Percentiles rank a stretch among this genome's conserved stretches.
Conservation (phyloP, 805 yeast species). For the Diddensiella santjacobensis region DNA sequence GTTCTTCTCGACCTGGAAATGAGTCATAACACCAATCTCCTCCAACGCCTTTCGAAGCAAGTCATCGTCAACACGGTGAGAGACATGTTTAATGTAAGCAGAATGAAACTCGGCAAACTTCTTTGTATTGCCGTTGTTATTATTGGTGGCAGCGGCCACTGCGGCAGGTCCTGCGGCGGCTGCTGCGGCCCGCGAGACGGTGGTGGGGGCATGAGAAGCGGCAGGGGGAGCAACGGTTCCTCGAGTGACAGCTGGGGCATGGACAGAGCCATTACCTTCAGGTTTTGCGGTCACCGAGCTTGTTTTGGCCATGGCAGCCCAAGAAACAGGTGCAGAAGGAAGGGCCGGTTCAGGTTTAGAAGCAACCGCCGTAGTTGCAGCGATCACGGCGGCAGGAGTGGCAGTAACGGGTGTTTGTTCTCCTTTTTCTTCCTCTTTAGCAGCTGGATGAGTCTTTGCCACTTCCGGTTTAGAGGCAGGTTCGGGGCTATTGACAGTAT, state of each 20-base stretch:
- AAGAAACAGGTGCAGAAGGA: constrained; percentile 18
- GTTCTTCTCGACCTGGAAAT: constrained; percentile 33
- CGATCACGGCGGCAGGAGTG: neutral
- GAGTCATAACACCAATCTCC: constrained; percentile 32
- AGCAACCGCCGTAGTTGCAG: neutral
- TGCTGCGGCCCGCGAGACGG: constrained; percentile 15
- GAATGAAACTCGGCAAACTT: constrained; percentile 29
- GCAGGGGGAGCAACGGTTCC: constrained; percentile 10
- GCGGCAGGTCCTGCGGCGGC: constrained; percentile 14
- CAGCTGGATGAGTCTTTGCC: neutral
- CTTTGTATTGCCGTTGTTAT: constrained; percentile 4
- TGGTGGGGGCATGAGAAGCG: constrained; percentile 13
- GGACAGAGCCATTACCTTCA: constrained; percentile 15
- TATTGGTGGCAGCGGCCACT: constrained; percentile 10
- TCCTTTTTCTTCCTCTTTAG: neutral
- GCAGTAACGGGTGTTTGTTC: neutral
- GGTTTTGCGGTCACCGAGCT: constrained; percentile 9
- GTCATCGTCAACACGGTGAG: constrained; percentile 26
- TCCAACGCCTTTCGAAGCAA: constrained; percentile 30
- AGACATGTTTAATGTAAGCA: constrained; percentile 36
- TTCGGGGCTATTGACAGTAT: neutral
- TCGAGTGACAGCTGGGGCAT: constrained; percentile 17
- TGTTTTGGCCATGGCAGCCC: constrained; percentile 18
- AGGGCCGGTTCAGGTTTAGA: constrained; percentile 10
- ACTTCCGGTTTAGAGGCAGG: neutral